These are phyloP conservation scores for Pleurotus tuoliensis DNA, from an alignment of 768 basidiomycete genomes.

Conservation along the genomic window DNA sequence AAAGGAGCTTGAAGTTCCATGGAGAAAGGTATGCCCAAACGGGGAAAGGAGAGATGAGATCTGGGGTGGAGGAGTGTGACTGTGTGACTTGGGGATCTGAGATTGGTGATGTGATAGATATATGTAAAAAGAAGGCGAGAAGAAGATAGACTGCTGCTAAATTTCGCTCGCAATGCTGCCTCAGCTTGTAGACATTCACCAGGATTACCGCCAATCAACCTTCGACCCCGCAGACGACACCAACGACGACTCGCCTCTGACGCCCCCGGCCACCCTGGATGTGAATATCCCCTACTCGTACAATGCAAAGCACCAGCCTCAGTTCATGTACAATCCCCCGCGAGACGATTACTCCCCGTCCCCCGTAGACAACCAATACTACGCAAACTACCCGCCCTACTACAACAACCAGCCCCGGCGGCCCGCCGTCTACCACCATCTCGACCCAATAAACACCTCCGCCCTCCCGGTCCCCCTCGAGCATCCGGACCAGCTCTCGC, in stretches of 20 bases:
- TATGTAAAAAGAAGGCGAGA: conserved; percentile 3
- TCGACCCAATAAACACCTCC: conserved; percentile 21
- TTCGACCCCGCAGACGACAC: background rate
- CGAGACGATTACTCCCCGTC: conserved; percentile 27
- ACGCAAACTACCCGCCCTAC: background rate
- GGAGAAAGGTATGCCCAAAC: background rate
- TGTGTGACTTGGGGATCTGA: background rate
- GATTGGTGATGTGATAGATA: background rate
- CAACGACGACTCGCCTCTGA: background rate
- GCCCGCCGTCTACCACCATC: background rate
- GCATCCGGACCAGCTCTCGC: conserved; percentile 35
- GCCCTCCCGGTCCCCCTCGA: conserved; percentile 24
- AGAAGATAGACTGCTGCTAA: background rate
- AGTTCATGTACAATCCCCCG: conserved; percentile 32
- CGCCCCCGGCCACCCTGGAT: conserved; percentile 1
- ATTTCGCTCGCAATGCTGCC: conserved; percentile 3
- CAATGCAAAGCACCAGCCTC: conserved; percentile 18
- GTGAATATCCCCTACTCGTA: conserved; percentile 30
- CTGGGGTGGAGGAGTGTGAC: background rate
- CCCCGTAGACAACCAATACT: conserved; percentile 3
- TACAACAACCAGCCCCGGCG: background rate
- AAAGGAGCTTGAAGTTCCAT: background rate
- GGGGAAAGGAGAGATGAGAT: background rate
- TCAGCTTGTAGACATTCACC: conserved; percentile 6
- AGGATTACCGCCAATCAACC: background rate